phyloP scores from a whole-genome alignment of 2,329 filamentous ascomycete species.

The Orbilia brochopaga region DNA sequence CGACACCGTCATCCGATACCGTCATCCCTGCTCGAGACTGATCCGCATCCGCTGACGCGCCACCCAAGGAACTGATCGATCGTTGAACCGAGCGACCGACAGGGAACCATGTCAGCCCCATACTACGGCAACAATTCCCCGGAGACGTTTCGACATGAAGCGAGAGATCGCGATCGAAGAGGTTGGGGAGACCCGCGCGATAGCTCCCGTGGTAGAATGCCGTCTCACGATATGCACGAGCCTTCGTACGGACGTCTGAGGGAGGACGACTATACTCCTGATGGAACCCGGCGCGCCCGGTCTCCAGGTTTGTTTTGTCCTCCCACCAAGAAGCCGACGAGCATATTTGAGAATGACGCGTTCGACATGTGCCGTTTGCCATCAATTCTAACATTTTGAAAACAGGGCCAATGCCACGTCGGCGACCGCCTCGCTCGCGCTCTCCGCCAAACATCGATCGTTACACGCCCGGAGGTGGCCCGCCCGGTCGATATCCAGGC shows the following conservation, averaged over 20 bases:
- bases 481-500: constrained; percentile 51
- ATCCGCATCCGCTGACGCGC: not conserved
- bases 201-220: constrained; percentile 39
- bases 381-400: constrained; percentile 7
- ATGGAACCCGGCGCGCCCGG: constrained; percentile 28
- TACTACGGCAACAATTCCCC: constrained; percentile 49
- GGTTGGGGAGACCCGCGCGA: constrained; percentile 46
- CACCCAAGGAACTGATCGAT: not conserved
- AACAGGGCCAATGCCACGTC: constrained; percentile 52
- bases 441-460: constrained; percentile 77
- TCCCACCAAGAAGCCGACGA: not conserved
- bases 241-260: constrained; percentile 38
- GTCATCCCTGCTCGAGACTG: constrained; percentile 9
- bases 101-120: constrained; percentile 35
- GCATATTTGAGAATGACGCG: not conserved
- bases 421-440: constrained; percentile 54
- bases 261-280: constrained; percentile 41
- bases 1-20: not conserved
- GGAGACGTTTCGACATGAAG: constrained; percentile 42
- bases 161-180: constrained; percentile 43
- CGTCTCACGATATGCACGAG: constrained; percentile 41
- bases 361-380: constrained; percentile 1
- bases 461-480: constrained; percentile 72
- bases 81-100: constrained; percentile 6
- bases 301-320: constrained; percentile 49